Evolutionary conservation across 768 basidiomycete species (phyloP), one percentile per base, ranked within the genome.

Genomic region (Auriscalpium orientale): DNA sequence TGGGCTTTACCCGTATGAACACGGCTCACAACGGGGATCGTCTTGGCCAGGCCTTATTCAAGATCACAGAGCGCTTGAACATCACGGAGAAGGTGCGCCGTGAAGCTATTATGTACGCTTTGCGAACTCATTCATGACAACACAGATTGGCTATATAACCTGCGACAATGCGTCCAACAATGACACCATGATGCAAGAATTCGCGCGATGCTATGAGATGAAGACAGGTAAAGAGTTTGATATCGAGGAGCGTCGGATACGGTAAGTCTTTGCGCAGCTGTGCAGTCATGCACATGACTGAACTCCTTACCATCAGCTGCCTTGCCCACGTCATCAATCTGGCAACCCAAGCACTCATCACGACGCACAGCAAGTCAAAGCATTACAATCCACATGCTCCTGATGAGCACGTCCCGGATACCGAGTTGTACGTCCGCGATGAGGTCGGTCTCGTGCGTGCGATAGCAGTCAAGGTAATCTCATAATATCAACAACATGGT

Each of bases 111-210:
- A 1, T 18, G 1, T 15, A 4, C 7, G 28, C 4, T 28, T 28
- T 28, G 28, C 4, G 28, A 28, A 5, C 28, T 28, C 28, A 46
- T 16, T n/a, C 7, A 46, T 60, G 35, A 48, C 58, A 36, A 49
- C 51, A 43, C 46, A 73, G 72, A 60, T 72, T 56, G 68, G 70
- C 1, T 58, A 69, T 49, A 64, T 75, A 1, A 75, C 73, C 0
- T 73, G 67, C 54, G 68, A 75, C 53, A 75, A 74, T 56, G 71
- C 72, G 0, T 54, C 28, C 3, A 75, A 74, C 54, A 77, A 75
- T 55, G 51, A 54, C 16, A 73, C 71, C 0, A 75, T 74, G 70
- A 38, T 71, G 22, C 35, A 9, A 0, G 61, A 68, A 13, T 68
- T 76, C 22, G 59, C 57, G 1, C 5, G 16, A 11, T 47, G 22